Evolutionary conservation across 495 filamentous ascomycete species (phyloP), one percentile per base, ranked within the genome.

Genomic region (Schizothecium vesticola): DNA sequence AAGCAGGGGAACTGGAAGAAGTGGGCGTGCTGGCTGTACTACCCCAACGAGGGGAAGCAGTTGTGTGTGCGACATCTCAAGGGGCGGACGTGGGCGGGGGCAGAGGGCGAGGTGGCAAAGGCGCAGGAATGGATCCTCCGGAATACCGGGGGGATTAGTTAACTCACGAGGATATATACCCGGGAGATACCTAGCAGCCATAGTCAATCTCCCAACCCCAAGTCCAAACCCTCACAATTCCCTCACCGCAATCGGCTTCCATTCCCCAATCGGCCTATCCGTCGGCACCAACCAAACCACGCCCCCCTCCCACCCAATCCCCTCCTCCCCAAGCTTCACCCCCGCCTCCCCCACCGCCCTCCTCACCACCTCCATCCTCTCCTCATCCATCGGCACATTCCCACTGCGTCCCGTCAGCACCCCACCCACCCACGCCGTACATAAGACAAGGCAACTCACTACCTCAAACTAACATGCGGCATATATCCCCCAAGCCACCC

Each of bases 1-100:
- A 84, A 84, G 70, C 74, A 80, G 9, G 80, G 80, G 4, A 31
- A 71, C 10, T 84, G 80, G 80, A 65, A 55, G 19, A 79, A 79
- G 69, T 84, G 81, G 81, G 81, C 81, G 13, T 81, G 77, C 31
- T 84, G 81, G 81, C 67, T 84, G 64, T 83, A 81, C 61, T 83
- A 81, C 51, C 81, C 81, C 0, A 78, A 75, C 22, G 73, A 80
- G 23, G 81, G 81, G 19, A 75, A 66, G 63, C 67, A 63, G 68
- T 51, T 80, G 19, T 82, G 79, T 56, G 57, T 84, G 64, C 70
- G 76, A 56, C 81, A 84, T 67, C 76, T 82, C 3, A 77, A 80
- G 66, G 81, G 81, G 2, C 73, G 81, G 22, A 82, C 76, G 0
- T 84, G 78, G 78, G 73, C 72, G 63, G 81, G 81, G 0, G 55